Evolutionary conservation across 805 yeast genomes (phyloP), one percentile per base, ranked within the genome.

Genomic region (Ogataea haglerorum): DNA sequence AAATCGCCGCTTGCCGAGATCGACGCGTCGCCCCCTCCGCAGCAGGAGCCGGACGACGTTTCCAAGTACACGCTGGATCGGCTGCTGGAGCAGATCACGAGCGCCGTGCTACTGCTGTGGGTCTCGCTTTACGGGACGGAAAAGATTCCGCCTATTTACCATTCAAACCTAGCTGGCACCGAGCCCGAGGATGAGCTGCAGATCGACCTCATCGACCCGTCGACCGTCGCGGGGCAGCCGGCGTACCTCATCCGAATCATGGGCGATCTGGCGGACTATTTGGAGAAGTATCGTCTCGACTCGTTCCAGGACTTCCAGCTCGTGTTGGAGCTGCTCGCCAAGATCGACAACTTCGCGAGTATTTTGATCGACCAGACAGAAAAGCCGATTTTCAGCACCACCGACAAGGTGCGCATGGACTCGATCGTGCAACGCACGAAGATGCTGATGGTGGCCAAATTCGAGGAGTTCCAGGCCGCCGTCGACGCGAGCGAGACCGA

Each of bases 201-300:
- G 30, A 32, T 49, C 10, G 42, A 34, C 6, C 30, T 31, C n/a
- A 39, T 52, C 6, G 47, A 51, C 12, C 48, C 54, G 13, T 29
- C 45, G 17, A 43, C 44, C 5, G 26, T 49, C n/a, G 76, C 75
- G 53, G 86, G 85, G 1, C 90, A 82, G 56, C 67, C 73, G 0
- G 78, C 78, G 38, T 83, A 82, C 49, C 59, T 83, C 13, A 64
- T 86, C 17, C 70, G 72, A 29, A 69, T 85, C 2, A 75, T 86
- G 35, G 87, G 84, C 36, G 89, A 83, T 46, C 53, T 82, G 21
- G 70, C 78, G 34, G 90, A 82, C 47, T 83, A 75, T 49, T 48
- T 80, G 7, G 70, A 65, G 10, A 78, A 71, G 48, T 66, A 57
- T 34, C 35, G 42, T 2, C 10, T 61, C 15, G 42, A 34, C n/a